Base-by-base conservation (phyloP, 2,329 filamentous ascomycete genomes). In the Trichoderma sp. region DNA sequence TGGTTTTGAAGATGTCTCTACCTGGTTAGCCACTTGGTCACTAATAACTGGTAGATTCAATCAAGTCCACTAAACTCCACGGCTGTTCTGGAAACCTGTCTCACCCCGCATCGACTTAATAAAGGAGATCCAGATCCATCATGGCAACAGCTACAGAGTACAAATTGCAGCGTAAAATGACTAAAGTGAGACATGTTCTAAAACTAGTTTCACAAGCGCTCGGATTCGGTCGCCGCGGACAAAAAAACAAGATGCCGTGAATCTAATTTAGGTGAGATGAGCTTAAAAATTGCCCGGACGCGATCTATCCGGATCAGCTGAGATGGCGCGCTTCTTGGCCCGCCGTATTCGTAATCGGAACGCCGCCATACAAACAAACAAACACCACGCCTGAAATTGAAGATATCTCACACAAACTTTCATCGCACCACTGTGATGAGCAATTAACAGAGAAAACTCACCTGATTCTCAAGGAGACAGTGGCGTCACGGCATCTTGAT, bases 261-360 rank as follows among this genome's bases (percentile, higher is more conserved):
- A 56, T 56, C 64, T 67, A 33, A 24, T 59, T 31, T 71, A 38
- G 60, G 27, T 35, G 29, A n/a, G 27, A 69, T 41, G 50, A 41
- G 31, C 67, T 41, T 59, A 60, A 41, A 71, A 50, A 50, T 31
- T n/a, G 21, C 31, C 29, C 71, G 71, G 71, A 38, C 71, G 27
- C 56, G 29, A 56, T 35, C 71, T 35, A 73, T 65, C 71, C 71
- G 71, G 60, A 73, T 73, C 71, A 73, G 71, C 71, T 73, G 41
- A 73, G 71, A 56, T 53, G 41, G 71, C 38, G 69, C 21, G 38
- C 41, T 31, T 21, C 16, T 27, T 16, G 27, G n/a, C 60, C 29
- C 31, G 31, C 71, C 68, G 71, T 73, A 73, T 73, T 73, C 60
- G 71, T 73, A 65, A 65, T 73, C 60, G 71, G 35, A 38, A 18